Evolutionary conservation across 371 early-diverging fungal species (phyloP).

Genomic region (Capniomyces stellatus): DNA sequence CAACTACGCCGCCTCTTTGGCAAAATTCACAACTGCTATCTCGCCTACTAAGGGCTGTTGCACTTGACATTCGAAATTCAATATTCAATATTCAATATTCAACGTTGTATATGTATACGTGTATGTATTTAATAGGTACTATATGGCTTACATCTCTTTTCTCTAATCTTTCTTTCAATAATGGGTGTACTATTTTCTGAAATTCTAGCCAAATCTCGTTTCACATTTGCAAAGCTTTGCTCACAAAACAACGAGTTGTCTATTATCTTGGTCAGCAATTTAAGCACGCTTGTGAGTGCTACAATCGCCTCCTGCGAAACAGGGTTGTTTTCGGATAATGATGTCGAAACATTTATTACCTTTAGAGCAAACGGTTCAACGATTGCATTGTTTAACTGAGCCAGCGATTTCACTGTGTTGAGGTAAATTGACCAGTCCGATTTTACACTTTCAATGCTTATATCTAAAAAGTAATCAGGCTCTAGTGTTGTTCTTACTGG

Average conservation of each 20-base stretch:
- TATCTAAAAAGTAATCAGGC: background rate
- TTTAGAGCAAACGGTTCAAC: background rate
- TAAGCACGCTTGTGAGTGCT: background rate
- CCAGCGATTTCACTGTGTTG: background rate
- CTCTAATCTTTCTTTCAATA: background rate
- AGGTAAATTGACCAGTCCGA: background rate
- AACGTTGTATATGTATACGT: background rate
- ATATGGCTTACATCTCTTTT: background rate
- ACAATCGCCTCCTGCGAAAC: constrained; percentile 1
- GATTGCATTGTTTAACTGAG: background rate
- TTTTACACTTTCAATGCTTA: background rate
- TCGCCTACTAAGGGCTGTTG: too few species aligned
- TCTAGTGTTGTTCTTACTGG: constrained; percentile 1
- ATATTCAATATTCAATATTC: background rate
- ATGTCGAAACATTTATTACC: background rate
- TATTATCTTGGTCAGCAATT: background rate
- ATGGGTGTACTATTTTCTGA: background rate
- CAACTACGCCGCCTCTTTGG: too few species aligned
- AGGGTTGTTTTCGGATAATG: background rate
- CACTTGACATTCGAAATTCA: too few species aligned
- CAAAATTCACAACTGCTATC: too few species aligned
- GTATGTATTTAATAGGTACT: background rate
- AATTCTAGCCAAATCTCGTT: background rate
- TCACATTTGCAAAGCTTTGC: background rate
- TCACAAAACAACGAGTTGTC: background rate